Conservation (phyloP, 352 stramenopile species). For the Pythium plurisporium region DNA sequence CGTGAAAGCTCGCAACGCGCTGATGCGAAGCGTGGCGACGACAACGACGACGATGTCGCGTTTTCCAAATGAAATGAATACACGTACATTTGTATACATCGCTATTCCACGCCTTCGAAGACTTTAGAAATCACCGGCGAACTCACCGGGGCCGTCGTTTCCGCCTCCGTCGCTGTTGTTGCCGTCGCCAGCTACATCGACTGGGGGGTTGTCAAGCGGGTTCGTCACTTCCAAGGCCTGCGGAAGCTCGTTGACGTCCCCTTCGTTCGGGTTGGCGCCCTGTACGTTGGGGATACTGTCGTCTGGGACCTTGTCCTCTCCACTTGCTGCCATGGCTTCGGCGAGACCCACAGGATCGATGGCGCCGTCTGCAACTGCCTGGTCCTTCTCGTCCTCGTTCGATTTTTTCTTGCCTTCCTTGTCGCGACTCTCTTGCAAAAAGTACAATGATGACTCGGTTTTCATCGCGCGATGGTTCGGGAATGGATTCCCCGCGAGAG, state of each 20-base stretch:
- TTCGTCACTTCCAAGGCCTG: too few species aligned
- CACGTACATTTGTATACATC: too few species aligned
- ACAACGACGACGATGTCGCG: constrained; percentile 1
- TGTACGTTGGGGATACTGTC: too few species aligned
- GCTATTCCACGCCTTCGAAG: too few species aligned
- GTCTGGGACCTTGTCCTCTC: not conserved
- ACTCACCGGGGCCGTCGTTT: too few species aligned
- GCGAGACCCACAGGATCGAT: not conserved
- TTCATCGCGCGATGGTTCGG: constrained; percentile 23
- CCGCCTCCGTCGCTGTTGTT: too few species aligned
- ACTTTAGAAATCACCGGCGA: too few species aligned
- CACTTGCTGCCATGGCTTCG: too few species aligned
- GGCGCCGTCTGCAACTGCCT: not conserved
- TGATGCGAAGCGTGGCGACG: not conserved
- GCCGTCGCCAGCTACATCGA: too few species aligned
- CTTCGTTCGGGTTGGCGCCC: not conserved
- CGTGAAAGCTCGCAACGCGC: not conserved
- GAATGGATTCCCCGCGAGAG: constrained; percentile 37
- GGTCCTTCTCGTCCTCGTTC: not conserved
- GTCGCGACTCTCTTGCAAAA: constrained; percentile 30
- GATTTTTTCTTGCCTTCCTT: constrained; percentile 2
- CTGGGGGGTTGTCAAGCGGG: too few species aligned
- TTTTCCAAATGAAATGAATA: constrained; percentile 1
- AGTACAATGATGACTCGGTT: constrained; percentile 34
- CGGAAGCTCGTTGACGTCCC: not conserved